A percentile compares a stretch with the other conserved stretches of the same genome.
These are phyloP conservation scores for Venturia asperata DNA, from an alignment of 2,329 filamentous ascomycete genomes.

Conservation along the genomic window DNA sequence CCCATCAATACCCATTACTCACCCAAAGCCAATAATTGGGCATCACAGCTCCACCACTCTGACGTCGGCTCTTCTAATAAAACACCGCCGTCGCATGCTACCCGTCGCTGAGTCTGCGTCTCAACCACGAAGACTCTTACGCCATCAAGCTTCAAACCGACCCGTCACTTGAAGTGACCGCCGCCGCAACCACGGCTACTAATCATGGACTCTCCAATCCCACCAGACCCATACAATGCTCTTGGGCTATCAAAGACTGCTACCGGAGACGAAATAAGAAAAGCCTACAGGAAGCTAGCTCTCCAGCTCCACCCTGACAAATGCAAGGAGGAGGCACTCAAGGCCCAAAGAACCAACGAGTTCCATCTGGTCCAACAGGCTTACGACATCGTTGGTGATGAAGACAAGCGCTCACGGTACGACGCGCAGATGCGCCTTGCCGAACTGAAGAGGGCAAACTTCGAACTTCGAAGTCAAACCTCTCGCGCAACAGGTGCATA, in stretches of 20 bases:
- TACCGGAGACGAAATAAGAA: constrained; percentile 63
- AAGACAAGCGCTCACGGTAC: constrained; percentile 64
- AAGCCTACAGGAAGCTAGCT: constrained; percentile 76
- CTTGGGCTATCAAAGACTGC: constrained; percentile 69
- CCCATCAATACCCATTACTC: constrained; percentile 5
- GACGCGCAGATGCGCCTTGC: constrained; percentile 66
- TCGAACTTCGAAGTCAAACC: constrained; percentile 9
- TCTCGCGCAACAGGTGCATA: not conserved
- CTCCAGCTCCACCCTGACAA: constrained; percentile 90
- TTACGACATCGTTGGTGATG: constrained; percentile 82
- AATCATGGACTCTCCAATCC: constrained; percentile 40
- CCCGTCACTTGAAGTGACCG: not conserved
- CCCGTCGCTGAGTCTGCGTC: not conserved
- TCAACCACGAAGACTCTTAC: not conserved
- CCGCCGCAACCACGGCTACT: constrained; percentile 8
- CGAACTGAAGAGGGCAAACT: constrained; percentile 52
- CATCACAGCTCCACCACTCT: not conserved
- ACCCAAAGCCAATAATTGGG: not conserved
- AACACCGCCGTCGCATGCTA: not conserved
- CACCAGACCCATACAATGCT: constrained; percentile 70
- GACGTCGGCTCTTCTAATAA: not conserved
- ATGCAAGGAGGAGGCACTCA: constrained; percentile 62
- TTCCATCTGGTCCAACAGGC: constrained; percentile 91
- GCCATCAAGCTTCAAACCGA: not conserved
- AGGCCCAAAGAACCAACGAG: constrained; percentile 72